Base-by-base conservation (phyloP, 2,329 filamentous ascomycete genomes). In the Exserohilum rostratum region DNA sequence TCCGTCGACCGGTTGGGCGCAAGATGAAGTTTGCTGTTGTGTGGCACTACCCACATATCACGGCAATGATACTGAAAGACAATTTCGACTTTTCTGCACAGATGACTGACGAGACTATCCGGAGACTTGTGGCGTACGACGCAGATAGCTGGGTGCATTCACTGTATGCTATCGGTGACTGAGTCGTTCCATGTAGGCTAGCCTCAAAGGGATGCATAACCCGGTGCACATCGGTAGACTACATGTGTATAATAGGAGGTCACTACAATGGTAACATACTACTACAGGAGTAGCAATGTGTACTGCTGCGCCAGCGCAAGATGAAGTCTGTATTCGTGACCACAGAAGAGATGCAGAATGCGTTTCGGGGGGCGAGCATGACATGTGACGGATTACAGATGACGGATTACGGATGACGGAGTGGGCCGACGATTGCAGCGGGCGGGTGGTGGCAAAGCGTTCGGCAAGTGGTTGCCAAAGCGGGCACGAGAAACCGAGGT, bases 21-120 rank as follows among this genome's bases (percentile, higher is more conserved):
- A 82, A 79, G 58, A 82, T 90, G 69, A 90, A 87, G 75, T 81
- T 86, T 53, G 88, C 86, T 37, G 78, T 70, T 20, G 57, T 75
- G 6, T 70, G 70, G 58, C 58, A 69, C 22, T 64, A 68, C 27
- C 70, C 65, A 37, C 67, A 72, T 39, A 72, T 74, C 35, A 73
- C 68, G 12, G 70, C 62, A 15, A 43, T 55, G 20, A 67, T 79
- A 42, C 64, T 79, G 45, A 71, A 77, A 43, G 68, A 75, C 58
- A 61, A 57, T 52, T 74, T 72, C 42, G 69, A 77, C 13, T 78
- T 80, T 55, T 65, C 67, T 34, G 55, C 55, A 29, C 66, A 59
- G 38, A 67, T 79, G 61, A 68, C 63, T n/a, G 56, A 67, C 33
- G 65, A 64, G 30, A 58, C 69, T 54, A 68, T 80, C 45, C 61